phyloP scores from a whole-genome alignment of 148 eudicot genomes.

The Polygonum maritimum region DNA sequence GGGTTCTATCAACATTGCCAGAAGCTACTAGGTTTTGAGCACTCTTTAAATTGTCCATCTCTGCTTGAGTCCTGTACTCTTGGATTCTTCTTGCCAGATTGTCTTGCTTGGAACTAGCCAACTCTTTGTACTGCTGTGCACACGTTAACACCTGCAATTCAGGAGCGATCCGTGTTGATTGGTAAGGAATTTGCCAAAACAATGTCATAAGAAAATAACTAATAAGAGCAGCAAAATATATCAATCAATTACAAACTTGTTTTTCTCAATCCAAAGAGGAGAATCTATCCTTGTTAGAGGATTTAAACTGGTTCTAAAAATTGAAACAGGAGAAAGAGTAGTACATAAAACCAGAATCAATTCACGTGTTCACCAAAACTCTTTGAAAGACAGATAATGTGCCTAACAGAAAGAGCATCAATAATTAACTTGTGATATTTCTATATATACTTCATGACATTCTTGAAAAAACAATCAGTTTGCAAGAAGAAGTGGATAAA shows the following conservation, averaged over 20 bases:
- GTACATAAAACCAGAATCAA: neutral
- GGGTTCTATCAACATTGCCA: conserved; percentile 41
- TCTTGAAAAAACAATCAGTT: conserved; percentile 1
- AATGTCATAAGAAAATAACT: neutral
- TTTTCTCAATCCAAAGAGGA: neutral
- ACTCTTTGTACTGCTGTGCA: conserved; percentile 93
- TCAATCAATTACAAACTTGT: neutral
- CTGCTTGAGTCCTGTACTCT: conserved; percentile 81
- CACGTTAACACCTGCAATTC: conserved; percentile 68
- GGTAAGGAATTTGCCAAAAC: neutral
- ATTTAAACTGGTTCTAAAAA: neutral
- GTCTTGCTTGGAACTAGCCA: conserved; percentile 71
- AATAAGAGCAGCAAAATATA: neutral
- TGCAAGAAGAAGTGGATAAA: neutral
- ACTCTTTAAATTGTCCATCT: conserved; percentile 58
- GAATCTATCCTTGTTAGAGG: neutral
- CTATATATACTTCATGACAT: neutral
- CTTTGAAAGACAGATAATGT: neutral
- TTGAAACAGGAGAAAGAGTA: neutral
- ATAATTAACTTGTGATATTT: neutral
- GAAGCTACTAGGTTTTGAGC: conserved; percentile 44
- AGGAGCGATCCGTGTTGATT: conserved; percentile 4
- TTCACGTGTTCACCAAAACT: neutral
- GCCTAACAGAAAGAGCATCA: neutral
- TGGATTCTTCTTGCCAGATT: conserved; percentile 87